Percentiles rank a stretch among this genome's conserved stretches.
phyloP scores from a whole-genome alignment of 345 rosid species.

The Hypericum androsaemum region DNA sequence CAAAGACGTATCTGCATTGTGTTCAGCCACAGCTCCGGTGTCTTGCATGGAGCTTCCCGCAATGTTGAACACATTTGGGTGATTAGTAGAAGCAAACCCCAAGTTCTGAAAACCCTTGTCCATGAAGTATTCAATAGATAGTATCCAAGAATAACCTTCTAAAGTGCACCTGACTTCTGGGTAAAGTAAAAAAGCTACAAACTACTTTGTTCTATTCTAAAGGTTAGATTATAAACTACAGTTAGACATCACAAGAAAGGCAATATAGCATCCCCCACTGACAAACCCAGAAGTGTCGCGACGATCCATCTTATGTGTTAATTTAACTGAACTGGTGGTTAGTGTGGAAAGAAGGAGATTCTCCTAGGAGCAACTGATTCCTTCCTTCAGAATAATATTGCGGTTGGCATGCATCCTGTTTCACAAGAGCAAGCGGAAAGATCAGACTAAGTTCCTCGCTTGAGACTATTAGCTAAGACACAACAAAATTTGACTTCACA shows the following conservation, averaged over 20 bases:
- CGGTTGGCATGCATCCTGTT: no score
- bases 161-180: constrained; percentile 56
- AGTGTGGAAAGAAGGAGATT: not conserved
- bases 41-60: constrained; percentile 38
- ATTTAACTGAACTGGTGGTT: not conserved
- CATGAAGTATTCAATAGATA: constrained; percentile 43
- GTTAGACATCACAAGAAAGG: constrained; percentile 21
- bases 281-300: constrained; percentile 94
- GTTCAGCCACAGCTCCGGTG: constrained; percentile 28
- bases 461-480: no score
- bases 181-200: constrained; percentile 34
- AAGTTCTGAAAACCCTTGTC: constrained; percentile 36
- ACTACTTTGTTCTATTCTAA: constrained; percentile 16
- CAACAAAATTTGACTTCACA: no score
- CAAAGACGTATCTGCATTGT: constrained; percentile 46
- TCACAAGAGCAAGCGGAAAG: no score
- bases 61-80: constrained; percentile 45
- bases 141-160: constrained; percentile 20
- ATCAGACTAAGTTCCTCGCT: no score
- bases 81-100: constrained; percentile 38
- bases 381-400: no score
- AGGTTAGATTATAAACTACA: constrained; percentile 21
- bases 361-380: no score
- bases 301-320: constrained; percentile 33
- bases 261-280: constrained; percentile 64